These are phyloP conservation scores for Leccinum uliginosum DNA, from an alignment of 768 basidiomycete species.

Conservation along the genomic window DNA sequence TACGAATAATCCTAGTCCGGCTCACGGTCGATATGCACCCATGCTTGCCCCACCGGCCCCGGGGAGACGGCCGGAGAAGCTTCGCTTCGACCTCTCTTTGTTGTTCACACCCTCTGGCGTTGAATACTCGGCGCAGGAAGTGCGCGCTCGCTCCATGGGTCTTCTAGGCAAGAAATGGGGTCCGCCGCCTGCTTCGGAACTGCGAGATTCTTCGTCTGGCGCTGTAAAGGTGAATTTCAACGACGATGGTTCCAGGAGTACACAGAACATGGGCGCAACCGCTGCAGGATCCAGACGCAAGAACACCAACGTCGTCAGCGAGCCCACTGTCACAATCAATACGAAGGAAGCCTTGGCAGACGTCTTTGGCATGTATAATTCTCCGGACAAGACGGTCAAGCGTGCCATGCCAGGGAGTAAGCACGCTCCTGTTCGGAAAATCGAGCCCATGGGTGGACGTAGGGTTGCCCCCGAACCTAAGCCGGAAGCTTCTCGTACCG, in stretches of 20 bases:
- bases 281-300: conserved; percentile 35
- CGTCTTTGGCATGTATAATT: conserved; percentile 96
- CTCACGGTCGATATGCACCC: conserved; percentile 53
- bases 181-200: conserved; percentile 46
- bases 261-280: conserved; percentile 35
- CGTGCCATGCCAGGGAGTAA: conserved; percentile 59
- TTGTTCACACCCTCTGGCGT: conserved; percentile 71
- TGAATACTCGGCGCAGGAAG: conserved; percentile 86
- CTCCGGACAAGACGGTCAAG: conserved; percentile 71
- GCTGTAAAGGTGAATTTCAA: conserved; percentile 53
- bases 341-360: conserved; percentile 93
- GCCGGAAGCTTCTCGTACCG: conserved; percentile 34
- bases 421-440: conserved; percentile 64
- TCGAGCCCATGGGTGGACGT: conserved; percentile 50
- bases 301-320: conserved; percentile 41
- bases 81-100: conserved; percentile 62
- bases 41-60: conserved; percentile 69
- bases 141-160: conserved; percentile 76
- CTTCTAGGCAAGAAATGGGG: conserved; percentile 85
- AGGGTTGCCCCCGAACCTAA: conserved; percentile 18
- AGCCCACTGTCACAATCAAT: conserved; percentile 92
- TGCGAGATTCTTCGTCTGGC: conserved; percentile 32
- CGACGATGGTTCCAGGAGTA: conserved; percentile 49
- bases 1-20: conserved; percentile 34
- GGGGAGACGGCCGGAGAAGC: conserved; percentile 68